Evolutionary conservation across 805 yeast genomes (phyloP), one percentile per base, ranked within the genome.

Genomic region (Starmera amethionina): DNA sequence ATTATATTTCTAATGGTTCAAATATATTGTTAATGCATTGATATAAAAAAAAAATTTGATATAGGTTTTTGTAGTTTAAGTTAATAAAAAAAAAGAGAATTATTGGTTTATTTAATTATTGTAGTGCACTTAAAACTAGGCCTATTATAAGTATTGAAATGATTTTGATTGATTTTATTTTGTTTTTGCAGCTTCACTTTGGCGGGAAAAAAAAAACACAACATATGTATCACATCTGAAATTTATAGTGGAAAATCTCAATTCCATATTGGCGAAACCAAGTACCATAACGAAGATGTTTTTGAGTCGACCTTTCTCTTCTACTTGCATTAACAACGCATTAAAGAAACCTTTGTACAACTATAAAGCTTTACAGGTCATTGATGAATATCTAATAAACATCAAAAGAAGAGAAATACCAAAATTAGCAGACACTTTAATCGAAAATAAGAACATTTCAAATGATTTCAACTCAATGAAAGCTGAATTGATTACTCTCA

Each of bases 271-370:
- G 13, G 31, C 10, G 13, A 11, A 30, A 30, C 6, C 31, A 12
- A 12, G 31, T 11, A n/a, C 31, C 31, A 5, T n/a, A 30, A 4
- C 31, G 9, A 22, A 22, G 9, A 22, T 22, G 27, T 6, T 22
- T 22, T 5, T 8, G 9, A 22, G 27, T 22, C 27, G 27, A 22
- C 27, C 27, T 7, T 22, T 22, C 9, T 22, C 27, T 2, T 22
- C 27, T 8, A 22, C 9, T 22, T 22, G 27, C 27, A 22, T 22
- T 8, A 22, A 8, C 27, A 22, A 22, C 34, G 42, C 49, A 39
- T 38, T 57, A 40, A 56, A 52, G 40, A 49, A 44, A 36, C 63
- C 72, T 1, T 43, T 54, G 1, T 60, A 62, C 39, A 65, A 69
- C 42, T 45, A 62, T 41, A 63, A 62, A 40, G 45, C 44, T 14